Evolutionary conservation across 352 stramenopile species (phyloP).

Genomic region (Saprolegnia parasitica): DNA sequence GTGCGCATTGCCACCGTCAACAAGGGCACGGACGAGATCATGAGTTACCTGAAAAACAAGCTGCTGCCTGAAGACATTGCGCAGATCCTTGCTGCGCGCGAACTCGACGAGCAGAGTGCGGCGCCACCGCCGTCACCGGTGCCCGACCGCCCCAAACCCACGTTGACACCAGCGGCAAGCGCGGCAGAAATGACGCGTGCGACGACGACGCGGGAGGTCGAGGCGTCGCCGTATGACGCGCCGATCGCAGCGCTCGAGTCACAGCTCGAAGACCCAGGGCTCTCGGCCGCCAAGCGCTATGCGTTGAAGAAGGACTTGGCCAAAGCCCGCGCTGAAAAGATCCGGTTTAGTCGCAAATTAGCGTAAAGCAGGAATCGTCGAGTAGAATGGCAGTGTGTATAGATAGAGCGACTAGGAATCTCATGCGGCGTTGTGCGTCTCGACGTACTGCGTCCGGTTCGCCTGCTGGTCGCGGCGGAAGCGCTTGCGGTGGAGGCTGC

Average conservation of each 20-base stretch:
- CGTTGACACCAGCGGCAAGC: not conserved
- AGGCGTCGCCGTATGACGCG: not conserved
- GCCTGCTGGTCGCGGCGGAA: conserved; percentile 24
- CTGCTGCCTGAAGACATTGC: conserved; percentile 36
- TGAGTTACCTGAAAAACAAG: conserved; percentile 79
- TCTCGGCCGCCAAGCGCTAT: conserved; percentile 71
- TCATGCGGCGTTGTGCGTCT: not conserved
- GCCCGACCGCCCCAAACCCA: not conserved
- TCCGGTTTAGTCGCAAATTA: conserved; percentile 35
- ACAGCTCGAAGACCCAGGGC: conserved; percentile 52
- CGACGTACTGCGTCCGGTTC: conserved; percentile 9
- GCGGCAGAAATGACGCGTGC: not conserved
- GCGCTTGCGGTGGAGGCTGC: conserved; percentile 64
- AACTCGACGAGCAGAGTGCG: not conserved
- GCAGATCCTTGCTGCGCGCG: not conserved
- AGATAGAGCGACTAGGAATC: not conserved
- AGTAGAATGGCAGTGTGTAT: conserved; percentile 1
- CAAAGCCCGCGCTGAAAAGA: conserved; percentile 56
- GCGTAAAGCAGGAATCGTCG: not conserved
- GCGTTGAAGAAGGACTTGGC: conserved; percentile 80
- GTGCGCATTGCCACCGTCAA: conserved; percentile 64
- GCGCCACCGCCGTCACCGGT: not conserved
- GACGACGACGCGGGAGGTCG: not conserved
- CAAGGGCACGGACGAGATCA: conserved; percentile 68
- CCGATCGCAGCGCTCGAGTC: conserved; percentile 55